A percentile compares a stretch with the other conserved stretches of the same genome.
Evolutionary conservation across 1,284 basidiomycete species (phyloP).

Genomic region (Trichosporon faecale): DNA sequence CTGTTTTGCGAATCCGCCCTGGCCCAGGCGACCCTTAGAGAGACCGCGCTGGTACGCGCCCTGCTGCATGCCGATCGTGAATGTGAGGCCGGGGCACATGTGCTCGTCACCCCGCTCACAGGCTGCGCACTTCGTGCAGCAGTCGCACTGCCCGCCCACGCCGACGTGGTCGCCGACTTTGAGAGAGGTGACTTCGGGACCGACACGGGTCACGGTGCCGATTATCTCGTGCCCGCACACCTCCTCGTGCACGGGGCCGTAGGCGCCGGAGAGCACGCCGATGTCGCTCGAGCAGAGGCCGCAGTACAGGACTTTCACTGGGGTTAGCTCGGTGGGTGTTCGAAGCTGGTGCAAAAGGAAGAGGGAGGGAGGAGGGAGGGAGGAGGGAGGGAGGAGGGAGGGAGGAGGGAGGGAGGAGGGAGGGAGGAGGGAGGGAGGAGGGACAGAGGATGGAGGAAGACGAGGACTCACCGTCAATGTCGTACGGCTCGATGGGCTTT

Average conservation of each 20-base stretch:
- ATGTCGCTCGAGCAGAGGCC: conserved; percentile 27
- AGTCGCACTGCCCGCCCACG: conserved; percentile 56
- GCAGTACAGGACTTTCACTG: conserved; percentile 23
- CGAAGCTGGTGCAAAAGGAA: too few relatives aligned
- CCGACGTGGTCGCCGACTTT: conserved; percentile 54
- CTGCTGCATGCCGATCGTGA: not conserved
- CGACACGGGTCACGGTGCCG: conserved; percentile 31
- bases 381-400: not conserved
- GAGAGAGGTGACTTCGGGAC: conserved; percentile 27
- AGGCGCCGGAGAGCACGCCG: conserved; percentile 25
- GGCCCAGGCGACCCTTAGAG: conserved; percentile 53
- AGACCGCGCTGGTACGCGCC: not conserved
- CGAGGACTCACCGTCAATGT: conserved; percentile 3
- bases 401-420: not conserved
- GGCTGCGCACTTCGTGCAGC: conserved; percentile 49
- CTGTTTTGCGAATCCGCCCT: conserved; percentile 53
- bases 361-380: too few relatives aligned
- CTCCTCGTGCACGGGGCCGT: not conserved
- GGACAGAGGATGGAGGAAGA: not conserved
- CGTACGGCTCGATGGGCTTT: not conserved
- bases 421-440: not conserved
- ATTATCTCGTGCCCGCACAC: conserved; percentile 37
- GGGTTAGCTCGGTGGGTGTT: too few relatives aligned
- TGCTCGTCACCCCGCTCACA: conserved; percentile 45
- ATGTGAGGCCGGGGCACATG: not conserved